A percentile compares a stretch with the other conserved stretches of the same genome.
Conservation (phyloP, 78 protist species). For the Diacronema lutheri region DNA sequence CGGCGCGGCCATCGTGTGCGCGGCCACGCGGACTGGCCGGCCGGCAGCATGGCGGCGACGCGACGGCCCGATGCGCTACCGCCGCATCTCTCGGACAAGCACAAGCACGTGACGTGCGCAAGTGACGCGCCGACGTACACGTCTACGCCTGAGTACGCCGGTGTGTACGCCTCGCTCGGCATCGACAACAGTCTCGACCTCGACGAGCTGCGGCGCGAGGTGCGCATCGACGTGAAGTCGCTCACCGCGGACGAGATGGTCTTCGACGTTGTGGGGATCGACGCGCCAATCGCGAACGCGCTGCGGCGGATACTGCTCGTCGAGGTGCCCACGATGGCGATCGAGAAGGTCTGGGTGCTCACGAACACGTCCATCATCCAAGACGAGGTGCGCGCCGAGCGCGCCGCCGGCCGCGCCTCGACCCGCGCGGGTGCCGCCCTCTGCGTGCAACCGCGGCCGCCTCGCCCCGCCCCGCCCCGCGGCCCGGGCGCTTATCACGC, state of each 20-base stretch:
- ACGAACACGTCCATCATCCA: slow-evolving; percentile 87
- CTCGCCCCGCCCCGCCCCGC: too few relatives aligned
- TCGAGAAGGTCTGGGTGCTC: slow-evolving; percentile 75
- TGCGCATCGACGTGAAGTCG: neutral
- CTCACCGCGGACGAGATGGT: slow-evolving; percentile 23
- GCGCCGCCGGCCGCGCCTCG: slow-evolving; percentile 87
- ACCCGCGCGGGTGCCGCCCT: too few relatives aligned
- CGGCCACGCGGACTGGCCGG: too few relatives aligned
- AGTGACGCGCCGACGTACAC: neutral
- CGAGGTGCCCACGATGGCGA: slow-evolving; percentile 91
- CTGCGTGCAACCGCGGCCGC: too few relatives aligned
- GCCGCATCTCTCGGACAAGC: too few relatives aligned
- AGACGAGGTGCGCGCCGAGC: slow-evolving; percentile 78
- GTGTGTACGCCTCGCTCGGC: neutral
- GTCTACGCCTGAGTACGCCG: neutral
- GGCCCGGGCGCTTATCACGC: too few relatives aligned
- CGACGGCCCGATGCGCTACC: too few relatives aligned
- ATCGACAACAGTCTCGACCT: neutral
- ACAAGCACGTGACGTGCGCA: too few relatives aligned
- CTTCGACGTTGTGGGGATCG: slow-evolving; percentile 82
- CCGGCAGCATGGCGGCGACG: too few relatives aligned
- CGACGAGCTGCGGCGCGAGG: neutral
- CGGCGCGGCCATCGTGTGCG: too few relatives aligned
- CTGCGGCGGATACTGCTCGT: slow-evolving; percentile 84
- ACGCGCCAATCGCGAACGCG: slow-evolving; percentile 90